Percentiles rank a stretch among this genome's conserved stretches.
Evolutionary conservation across 164 flowering plant species (phyloP).

Genomic region (Liquidambar formosana): DNA sequence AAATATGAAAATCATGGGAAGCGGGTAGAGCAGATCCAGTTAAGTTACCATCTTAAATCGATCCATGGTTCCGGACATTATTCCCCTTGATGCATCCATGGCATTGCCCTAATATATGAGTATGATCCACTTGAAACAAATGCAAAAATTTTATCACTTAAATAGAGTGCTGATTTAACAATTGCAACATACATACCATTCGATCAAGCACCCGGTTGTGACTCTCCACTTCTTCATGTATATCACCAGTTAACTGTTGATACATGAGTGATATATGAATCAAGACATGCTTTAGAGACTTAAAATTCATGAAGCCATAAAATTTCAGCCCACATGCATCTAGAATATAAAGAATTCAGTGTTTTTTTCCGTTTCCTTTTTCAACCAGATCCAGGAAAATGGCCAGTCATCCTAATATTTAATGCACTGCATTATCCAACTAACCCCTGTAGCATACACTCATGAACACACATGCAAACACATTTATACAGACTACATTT

Average conservation of each 20-base stretch:
- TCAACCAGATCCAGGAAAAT: not conserved
- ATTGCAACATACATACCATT: slow-evolving; percentile 38
- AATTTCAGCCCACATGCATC: not conserved
- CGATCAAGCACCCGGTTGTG: slow-evolving; percentile 60
- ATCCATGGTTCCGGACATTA: slow-evolving; percentile 83
- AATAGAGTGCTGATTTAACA: not conserved
- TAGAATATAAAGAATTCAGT: too few relatives aligned
- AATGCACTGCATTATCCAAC: too few relatives aligned
- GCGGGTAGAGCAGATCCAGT: not conserved
- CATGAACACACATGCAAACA: too few relatives aligned
- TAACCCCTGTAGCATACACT: too few relatives aligned
- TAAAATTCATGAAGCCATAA: not conserved
- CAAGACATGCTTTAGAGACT: not conserved
- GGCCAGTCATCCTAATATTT: too few relatives aligned
- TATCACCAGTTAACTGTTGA: slow-evolving; percentile 62
- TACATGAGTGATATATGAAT: not conserved
- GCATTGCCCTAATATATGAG: slow-evolving; percentile 59
- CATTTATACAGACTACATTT: not conserved
- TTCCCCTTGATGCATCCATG: slow-evolving; percentile 88
- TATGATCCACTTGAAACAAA: slow-evolving; percentile 10
- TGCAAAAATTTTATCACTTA: not conserved
- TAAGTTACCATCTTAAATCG: slow-evolving; percentile 71
- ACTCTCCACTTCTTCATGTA: slow-evolving; percentile 67
- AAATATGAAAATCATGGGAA: not conserved
- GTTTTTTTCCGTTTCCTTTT: too few relatives aligned